Conservation (phyloP, 2,329 filamentous ascomycete species). For the Albophoma yamanashiensis region DNA sequence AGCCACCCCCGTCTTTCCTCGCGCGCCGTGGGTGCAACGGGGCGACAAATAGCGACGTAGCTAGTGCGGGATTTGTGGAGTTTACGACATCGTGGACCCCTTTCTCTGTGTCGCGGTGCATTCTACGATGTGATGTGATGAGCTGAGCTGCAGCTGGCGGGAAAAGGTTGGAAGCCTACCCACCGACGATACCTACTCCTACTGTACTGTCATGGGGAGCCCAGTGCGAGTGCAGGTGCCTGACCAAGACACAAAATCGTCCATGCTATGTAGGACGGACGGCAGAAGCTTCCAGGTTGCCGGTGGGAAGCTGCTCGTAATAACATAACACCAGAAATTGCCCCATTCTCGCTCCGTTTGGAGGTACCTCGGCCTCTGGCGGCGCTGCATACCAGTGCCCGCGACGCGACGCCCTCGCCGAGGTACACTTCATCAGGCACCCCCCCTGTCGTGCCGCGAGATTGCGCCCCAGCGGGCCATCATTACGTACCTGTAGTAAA, state of each 20-base stretch:
- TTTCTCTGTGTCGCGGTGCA: not conserved
- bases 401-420: not conserved
- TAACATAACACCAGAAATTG: not conserved
- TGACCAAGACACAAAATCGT: not conserved
- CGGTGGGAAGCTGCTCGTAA: not conserved
- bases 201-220: not conserved
- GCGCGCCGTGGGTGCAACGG: not conserved
- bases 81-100: not conserved
- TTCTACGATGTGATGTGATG: not conserved
- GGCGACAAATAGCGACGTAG: not conserved
- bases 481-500: no score
- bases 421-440: not conserved
- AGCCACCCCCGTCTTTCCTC: not conserved
- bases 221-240: not conserved
- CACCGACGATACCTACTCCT: not conserved
- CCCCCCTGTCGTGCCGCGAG: not conserved
- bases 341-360: not conserved
- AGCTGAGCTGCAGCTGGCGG: not conserved
- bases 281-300: not conserved
- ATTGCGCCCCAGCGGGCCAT: slow-evolving; percentile 3
- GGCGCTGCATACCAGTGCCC: not conserved
- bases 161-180: not conserved
- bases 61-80: not conserved
- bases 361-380: not conserved
- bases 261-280: not conserved